These are phyloP conservation scores for Cunninghamia lanceolata DNA, from an alignment of 75 land plant genomes.

Conservation along the genomic window DNA sequence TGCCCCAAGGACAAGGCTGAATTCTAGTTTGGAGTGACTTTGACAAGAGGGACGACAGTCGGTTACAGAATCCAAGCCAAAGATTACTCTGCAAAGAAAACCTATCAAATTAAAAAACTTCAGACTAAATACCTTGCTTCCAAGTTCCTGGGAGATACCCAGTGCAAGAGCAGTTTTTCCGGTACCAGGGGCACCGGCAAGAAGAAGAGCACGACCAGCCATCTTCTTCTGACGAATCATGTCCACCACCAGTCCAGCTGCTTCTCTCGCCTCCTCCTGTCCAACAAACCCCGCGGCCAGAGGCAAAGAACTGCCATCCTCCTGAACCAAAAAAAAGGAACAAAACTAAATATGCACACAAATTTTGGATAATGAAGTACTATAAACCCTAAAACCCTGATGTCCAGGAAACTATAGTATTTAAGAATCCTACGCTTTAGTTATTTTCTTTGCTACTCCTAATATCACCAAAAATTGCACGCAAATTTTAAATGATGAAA, in stretches of 20 bases:
- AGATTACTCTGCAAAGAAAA: not conserved
- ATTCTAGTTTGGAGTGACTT: not conserved
- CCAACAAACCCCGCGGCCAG: slow-evolving; percentile 97
- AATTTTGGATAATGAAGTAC: not conserved
- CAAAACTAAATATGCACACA: not conserved
- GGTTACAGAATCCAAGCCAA: not conserved
- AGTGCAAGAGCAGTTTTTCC: slow-evolving; percentile 97
- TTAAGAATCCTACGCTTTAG: not conserved
- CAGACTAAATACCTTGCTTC: slow-evolving; percentile 73
- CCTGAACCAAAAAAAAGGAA: slow-evolving; percentile 25
- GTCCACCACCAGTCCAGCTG: slow-evolving; percentile 90
- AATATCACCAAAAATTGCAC: not conserved
- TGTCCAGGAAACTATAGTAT: not conserved
- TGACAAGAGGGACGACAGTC: not conserved
- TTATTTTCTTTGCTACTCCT: not conserved
- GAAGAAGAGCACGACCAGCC: slow-evolving; percentile 94
- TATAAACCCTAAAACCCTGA: slow-evolving; percentile 9
- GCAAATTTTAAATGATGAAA: no score
- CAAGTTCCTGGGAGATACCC: slow-evolving; percentile 95
- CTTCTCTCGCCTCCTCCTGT: slow-evolving; percentile 85
- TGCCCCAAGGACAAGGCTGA: not conserved
- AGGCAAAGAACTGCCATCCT: slow-evolving; percentile 68
- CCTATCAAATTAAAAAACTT: not conserved
- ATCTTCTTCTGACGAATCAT: slow-evolving; percentile 98
- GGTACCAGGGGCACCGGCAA: slow-evolving; percentile 96